Percentiles rank a stretch among this genome's conserved stretches.
Evolutionary conservation across 1,284 basidiomycete species (phyloP).

Genomic region (Cystodermella granulosa): DNA sequence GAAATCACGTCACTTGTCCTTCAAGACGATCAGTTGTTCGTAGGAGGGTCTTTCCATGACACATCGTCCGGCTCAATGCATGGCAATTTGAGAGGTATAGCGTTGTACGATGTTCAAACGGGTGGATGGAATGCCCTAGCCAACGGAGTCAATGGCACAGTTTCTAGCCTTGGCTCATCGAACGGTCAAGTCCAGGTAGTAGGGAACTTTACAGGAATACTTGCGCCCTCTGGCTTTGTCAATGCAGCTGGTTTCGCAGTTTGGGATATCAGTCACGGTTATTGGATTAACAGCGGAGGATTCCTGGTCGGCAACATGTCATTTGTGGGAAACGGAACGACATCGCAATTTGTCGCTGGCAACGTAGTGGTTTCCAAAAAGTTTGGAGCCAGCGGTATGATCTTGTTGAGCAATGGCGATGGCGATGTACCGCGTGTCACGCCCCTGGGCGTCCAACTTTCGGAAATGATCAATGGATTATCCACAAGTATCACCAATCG

Average conservation of each 20-base stretch:
- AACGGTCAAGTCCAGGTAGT: constrained; percentile 58
- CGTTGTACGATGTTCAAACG: constrained; percentile 66
- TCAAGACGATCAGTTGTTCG: constrained; percentile 63
- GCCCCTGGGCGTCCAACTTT: constrained; percentile 56
- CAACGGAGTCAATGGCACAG: constrained; percentile 74
- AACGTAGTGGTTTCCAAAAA: constrained; percentile 51
- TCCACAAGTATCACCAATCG: constrained; percentile 24
- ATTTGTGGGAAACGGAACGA: constrained; percentile 61
- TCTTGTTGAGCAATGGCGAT: constrained; percentile 61
- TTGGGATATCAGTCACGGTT: constrained; percentile 62
- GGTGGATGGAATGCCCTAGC: constrained; percentile 69
- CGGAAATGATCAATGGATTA: constrained; percentile 25
- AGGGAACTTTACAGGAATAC: constrained; percentile 60
- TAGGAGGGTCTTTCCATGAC: constrained; percentile 81
- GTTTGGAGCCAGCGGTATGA: constrained; percentile 69
- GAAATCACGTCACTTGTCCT: constrained; percentile 64
- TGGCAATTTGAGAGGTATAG: constrained; percentile 61
- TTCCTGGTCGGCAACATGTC: constrained; percentile 72
- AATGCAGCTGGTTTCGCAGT: constrained; percentile 67
- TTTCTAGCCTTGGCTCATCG: constrained; percentile 56
- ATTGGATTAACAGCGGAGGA: constrained; percentile 72
- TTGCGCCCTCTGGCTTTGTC: constrained; percentile 28
- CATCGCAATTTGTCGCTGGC: constrained; percentile 62
- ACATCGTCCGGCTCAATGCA: constrained; percentile 54
- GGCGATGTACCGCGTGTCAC: constrained; percentile 52